Evolutionary conservation across 768 basidiomycete species (phyloP).

Genomic region (Amanita rubescens): DNA sequence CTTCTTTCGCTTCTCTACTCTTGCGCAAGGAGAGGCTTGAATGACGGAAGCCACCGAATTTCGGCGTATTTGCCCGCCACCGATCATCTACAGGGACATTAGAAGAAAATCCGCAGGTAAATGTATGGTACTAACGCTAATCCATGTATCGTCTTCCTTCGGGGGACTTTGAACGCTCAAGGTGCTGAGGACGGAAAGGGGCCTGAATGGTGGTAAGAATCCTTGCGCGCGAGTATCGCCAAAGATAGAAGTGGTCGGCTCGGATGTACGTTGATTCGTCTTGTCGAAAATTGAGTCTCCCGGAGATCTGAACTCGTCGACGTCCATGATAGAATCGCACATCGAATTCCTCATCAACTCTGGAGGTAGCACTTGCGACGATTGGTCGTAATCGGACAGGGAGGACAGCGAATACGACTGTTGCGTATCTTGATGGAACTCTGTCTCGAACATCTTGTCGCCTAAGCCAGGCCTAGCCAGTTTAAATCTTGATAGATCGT

Average conservation of each 20-base stretch:
- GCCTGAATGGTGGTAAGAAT: conserved; percentile 52
- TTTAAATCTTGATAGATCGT: conserved; percentile 51
- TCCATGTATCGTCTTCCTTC: conserved; percentile 54
- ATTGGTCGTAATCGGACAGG: conserved; percentile 34
- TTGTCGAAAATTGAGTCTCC: conserved; percentile 59
- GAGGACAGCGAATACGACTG: conserved; percentile 62
- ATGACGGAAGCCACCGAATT: conserved; percentile 58
- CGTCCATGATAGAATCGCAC: conserved; percentile 65
- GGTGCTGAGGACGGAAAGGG: conserved; percentile 56
- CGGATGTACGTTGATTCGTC: conserved; percentile 39
- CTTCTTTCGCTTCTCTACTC: conserved; percentile 57
- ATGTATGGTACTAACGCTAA: conserved; percentile 36
- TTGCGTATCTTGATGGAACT: conserved; percentile 28
- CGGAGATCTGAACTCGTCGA: conserved; percentile 27
- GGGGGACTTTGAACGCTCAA: conserved; percentile 39
- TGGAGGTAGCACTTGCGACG: conserved; percentile 1
- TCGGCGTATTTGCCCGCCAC: conserved; percentile 69
- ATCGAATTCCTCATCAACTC: conserved; percentile 27
- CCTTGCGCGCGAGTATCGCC: conserved; percentile 36
- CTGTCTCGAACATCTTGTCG: conserved; percentile 80
- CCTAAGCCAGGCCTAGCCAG: conserved; percentile 68
- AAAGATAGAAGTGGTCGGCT: conserved; percentile 57
- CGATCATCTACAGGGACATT: conserved; percentile 54
- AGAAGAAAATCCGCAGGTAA: background rate
- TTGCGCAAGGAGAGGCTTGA: conserved; percentile 65